These are phyloP conservation scores for Cruciata laevipes DNA, from an alignment of 257 asterid genomes.

Conservation along the genomic window DNA sequence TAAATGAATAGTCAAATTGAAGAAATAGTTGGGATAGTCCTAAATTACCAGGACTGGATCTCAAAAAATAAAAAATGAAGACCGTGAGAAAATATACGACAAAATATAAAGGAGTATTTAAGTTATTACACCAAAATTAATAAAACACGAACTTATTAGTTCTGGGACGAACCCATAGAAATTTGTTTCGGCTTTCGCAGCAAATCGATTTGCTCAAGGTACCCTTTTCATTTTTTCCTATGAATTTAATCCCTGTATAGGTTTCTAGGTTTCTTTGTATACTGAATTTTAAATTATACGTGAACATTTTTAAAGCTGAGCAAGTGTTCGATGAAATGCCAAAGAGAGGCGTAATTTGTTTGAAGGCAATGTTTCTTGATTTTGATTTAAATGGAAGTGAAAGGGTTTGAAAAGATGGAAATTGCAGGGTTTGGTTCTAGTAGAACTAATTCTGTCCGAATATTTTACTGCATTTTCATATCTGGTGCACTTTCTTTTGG, in stretches of 20 bases:
- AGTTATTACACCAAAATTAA: not conserved
- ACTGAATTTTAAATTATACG: not conserved
- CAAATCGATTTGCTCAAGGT: not conserved
- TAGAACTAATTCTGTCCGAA: too few species aligned
- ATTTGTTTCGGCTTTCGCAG: not conserved
- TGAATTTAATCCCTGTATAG: not conserved
- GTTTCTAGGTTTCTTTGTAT: not conserved
- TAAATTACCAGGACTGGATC: not conserved
- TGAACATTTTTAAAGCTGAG: too few species aligned
- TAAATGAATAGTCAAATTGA: too few species aligned
- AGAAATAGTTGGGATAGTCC: too few species aligned
- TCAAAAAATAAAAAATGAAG: not conserved
- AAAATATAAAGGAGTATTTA: too few species aligned
- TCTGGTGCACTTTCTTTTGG: too few species aligned
- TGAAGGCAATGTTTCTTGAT: not conserved
- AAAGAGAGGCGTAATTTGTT: not conserved
- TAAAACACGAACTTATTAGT: too few species aligned
- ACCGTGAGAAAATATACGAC: not conserved
- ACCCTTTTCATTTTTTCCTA: not conserved
- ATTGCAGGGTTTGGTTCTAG: too few species aligned
- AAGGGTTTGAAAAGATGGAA: too few species aligned
- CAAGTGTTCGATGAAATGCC: not conserved
- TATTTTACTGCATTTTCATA: too few species aligned
- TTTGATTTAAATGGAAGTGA: too few species aligned
- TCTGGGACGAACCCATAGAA: not conserved